These are phyloP conservation scores for Aspergillus pseudoviridinutans DNA, from an alignment of 2,329 filamentous ascomycete species.

Conservation along the genomic window DNA sequence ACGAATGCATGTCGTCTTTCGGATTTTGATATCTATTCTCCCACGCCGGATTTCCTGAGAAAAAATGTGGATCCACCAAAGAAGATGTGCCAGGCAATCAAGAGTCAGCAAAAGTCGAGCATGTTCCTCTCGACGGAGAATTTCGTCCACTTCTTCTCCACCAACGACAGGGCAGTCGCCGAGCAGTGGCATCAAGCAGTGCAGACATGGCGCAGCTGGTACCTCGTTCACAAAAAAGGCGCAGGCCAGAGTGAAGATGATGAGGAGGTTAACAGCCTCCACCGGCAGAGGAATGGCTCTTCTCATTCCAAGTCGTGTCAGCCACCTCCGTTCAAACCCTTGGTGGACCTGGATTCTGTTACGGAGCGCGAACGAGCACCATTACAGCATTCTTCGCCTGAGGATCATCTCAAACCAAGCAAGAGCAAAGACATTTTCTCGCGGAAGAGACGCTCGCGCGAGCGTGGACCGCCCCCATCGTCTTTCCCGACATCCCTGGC, in stretches of 20 bases:
- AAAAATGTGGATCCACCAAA: slow-evolving; percentile 79
- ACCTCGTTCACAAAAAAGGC: slow-evolving; percentile 70
- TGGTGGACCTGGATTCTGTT: slow-evolving; percentile 59
- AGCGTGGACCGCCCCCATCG: slow-evolving; percentile 26
- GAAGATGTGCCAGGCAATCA: slow-evolving; percentile 79
- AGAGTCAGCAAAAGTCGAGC: slow-evolving; percentile 83
- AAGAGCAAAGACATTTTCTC: slow-evolving; percentile 21
- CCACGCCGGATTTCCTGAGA: slow-evolving; percentile 63
- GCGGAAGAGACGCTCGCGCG: slow-evolving; percentile 26
- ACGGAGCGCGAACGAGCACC: slow-evolving; percentile 23
- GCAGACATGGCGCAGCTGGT: slow-evolving; percentile 88
- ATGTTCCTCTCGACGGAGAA: slow-evolving; percentile 80
- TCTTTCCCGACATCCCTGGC: slow-evolving; percentile 25
- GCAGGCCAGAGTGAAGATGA: slow-evolving; percentile 38
- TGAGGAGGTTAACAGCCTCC: not conserved
- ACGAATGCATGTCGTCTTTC: slow-evolving; percentile 76
- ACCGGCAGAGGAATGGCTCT: slow-evolving; percentile 26
- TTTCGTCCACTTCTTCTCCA: slow-evolving; percentile 89
- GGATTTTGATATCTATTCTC: slow-evolving; percentile 87
- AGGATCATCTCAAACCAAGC: slow-evolving; percentile 10
- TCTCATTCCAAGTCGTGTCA: slow-evolving; percentile 24
- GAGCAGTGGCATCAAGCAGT: slow-evolving; percentile 67
- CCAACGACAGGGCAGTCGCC: slow-evolving; percentile 65
- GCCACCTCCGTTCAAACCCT: slow-evolving; percentile 55
- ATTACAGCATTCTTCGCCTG: slow-evolving; percentile 13